Base-by-base conservation (phyloP, 2,329 filamentous ascomycete species). In the Sporothrix brasiliensis region DNA sequence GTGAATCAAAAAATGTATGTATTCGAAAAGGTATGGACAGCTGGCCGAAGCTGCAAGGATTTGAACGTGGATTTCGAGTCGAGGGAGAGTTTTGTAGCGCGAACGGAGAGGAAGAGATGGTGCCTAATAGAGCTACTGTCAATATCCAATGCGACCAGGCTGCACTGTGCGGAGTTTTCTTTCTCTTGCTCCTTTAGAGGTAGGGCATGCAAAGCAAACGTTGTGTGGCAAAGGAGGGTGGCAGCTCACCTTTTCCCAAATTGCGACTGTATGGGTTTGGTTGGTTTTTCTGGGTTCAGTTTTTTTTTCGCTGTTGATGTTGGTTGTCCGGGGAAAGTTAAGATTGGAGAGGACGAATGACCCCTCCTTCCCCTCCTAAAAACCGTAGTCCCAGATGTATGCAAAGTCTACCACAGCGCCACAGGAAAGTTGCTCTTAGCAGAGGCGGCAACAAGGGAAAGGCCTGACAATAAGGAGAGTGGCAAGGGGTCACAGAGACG, bases 311-410 rank as follows among this genome's bases (percentile, higher is more conserved):
- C 44, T 69, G 52, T 69, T 69, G 70, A 52, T 69, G 60, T 54
- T 70, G 67, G 69, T 68, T 69, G 72, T 74, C 72, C 52, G 70
- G 72, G 72, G 70, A 68, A 68, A 72, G 71, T 24, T n/a, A 67
- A 66, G 63, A 67, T 60, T 53, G 52, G 14, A 24, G 58, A 69
- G 24, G 54, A 60, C 49, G 58, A 70, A 47, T 47, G 19, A 72
- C 71, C 68, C 73, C 72, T 73, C 72, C 44, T 70, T 41, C 72
- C 71, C 68, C 70, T 68, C 67, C 50, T 39, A n/a, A 58, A 56
- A 3, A 24, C 60, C 60, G 41, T 30, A 65, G 21, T 6, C 60
- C 41, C 60, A 65, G 39, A 49, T 65, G 60, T 49, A 27, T 30
- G 21, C 30, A 41, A 63, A 65, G 47, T 54, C 49, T 39, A 69